Evolutionary conservation across 192 early-diverging fungal species (phyloP).

Genomic region (Coemansia sp.): DNA sequence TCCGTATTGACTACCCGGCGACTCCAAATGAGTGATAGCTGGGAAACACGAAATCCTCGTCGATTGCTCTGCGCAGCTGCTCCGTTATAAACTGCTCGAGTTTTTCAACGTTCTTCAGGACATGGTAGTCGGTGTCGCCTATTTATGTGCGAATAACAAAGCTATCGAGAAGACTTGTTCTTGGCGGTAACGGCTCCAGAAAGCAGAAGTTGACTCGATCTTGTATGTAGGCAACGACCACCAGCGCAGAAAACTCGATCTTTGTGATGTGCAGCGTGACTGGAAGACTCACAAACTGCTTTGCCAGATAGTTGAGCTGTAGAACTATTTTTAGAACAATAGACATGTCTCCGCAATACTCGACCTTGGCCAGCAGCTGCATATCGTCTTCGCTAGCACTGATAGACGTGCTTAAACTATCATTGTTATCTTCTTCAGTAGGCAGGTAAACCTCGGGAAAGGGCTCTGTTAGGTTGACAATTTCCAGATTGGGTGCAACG

Average conservation of each 20-base stretch:
- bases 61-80: conserved; percentile 71
- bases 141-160: conserved; percentile 47
- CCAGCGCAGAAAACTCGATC: conserved; percentile 68
- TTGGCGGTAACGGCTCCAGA: conserved; percentile 56
- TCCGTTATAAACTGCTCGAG: conserved; percentile 78
- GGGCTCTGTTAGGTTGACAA: conserved; percentile 71
- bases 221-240: conserved; percentile 66
- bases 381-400: conserved; percentile 57
- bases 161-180: conserved; percentile 31
- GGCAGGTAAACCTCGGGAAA: conserved; percentile 74
- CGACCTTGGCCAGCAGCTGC: conserved; percentile 62
- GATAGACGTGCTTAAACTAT: conserved; percentile 8
- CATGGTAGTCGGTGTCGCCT: conserved; percentile 51
- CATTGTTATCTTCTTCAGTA: conserved; percentile 50
- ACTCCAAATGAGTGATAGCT: conserved; percentile 66
- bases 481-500: conserved; percentile 67
- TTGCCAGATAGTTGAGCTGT: conserved; percentile 73
- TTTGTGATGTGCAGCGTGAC: conserved; percentile 68
- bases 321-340: conserved; percentile 68
- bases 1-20: not conserved
- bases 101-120: conserved; percentile 81
- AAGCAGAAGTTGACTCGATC: conserved; percentile 72
- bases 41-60: conserved; percentile 78
- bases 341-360: conserved; percentile 75
- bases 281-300: conserved; percentile 72